These are phyloP conservation scores for Mycena sanguinolenta DNA, from an alignment of 768 basidiomycete species.

Conservation along the genomic window DNA sequence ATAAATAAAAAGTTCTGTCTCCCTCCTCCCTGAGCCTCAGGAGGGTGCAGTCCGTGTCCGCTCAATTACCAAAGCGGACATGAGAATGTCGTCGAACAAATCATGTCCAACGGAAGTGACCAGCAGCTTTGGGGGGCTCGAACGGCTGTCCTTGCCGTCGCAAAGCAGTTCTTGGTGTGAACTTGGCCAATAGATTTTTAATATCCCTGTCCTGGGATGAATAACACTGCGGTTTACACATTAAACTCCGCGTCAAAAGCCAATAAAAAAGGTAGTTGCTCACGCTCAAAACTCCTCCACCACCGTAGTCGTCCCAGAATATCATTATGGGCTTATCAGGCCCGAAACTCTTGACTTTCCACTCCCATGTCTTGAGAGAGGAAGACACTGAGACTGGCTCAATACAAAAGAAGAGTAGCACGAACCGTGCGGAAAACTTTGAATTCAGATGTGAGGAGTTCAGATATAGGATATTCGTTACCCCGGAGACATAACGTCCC, in stretches of 20 bases:
- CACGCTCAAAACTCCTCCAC: conserved; percentile 47
- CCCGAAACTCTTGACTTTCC: conserved; percentile 47
- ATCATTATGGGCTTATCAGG: conserved; percentile 42
- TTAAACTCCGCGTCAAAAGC: not conserved
- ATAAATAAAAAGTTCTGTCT: not conserved
- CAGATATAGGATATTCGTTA: conserved; percentile 52
- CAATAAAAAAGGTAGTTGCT: conserved; percentile 14
- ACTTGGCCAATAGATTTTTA: conserved; percentile 53
- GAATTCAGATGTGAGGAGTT: conserved; percentile 49
- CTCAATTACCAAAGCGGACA: conserved; percentile 57
- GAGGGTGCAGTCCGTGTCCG: conserved; percentile 54
- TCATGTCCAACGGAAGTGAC: conserved; percentile 56
- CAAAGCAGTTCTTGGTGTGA: conserved; percentile 50
- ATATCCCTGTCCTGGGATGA: conserved; percentile 52
- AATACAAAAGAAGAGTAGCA: conserved; percentile 8
- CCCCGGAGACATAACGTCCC: conserved; percentile 52
- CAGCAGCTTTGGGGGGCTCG: conserved; percentile 52
- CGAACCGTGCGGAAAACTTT: conserved; percentile 52
- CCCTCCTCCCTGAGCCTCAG: too few relatives aligned
- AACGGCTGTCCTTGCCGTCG: conserved; percentile 51
- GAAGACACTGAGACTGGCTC: conserved; percentile 20
- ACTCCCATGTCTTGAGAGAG: conserved; percentile 48
- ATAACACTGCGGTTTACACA: conserved; percentile 50
- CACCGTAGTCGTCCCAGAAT: conserved; percentile 53
- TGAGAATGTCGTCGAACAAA: conserved; percentile 57